phyloP scores from a whole-genome alignment of 108 stramenopile species.

The Bacterosira constricta region DNA sequence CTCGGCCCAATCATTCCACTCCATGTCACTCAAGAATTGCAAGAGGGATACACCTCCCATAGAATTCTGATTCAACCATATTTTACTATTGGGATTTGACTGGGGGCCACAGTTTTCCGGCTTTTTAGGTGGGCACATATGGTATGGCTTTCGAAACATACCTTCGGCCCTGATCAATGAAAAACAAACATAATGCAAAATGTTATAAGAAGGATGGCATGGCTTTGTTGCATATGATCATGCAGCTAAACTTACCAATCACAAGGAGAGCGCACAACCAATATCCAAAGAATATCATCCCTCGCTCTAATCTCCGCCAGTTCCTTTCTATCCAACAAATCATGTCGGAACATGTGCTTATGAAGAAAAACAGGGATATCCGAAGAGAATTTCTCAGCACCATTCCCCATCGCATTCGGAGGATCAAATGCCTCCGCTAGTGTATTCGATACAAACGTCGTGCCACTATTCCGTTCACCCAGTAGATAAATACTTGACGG shows the following conservation, averaged over 20 bases:
- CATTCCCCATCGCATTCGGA: conserved; percentile 32
- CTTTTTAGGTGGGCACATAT: conserved; percentile 40
- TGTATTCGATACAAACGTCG: conserved; percentile 45
- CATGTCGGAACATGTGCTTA: conserved; percentile 56
- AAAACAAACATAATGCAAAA: background rate
- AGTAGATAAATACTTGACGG: conserved; percentile 38
- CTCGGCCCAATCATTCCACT: conserved; percentile 50
- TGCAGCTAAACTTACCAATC: conserved; percentile 28
- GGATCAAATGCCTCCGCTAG: conserved; percentile 46
- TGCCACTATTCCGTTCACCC: conserved; percentile 46
- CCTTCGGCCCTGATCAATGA: conserved; percentile 36
- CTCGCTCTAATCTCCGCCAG: conserved; percentile 30
- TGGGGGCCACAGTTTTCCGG: conserved; percentile 44
- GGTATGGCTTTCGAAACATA: conserved; percentile 52
- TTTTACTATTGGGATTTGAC: conserved; percentile 12
- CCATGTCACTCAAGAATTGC: conserved; percentile 37
- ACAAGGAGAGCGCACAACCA: conserved; percentile 55
- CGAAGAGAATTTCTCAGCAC: conserved; percentile 30
- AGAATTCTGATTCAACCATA: conserved; percentile 51
- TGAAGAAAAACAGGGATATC: conserved; percentile 44
- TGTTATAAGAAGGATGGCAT: background rate
- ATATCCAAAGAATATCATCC: conserved; percentile 48
- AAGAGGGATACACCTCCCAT: conserved; percentile 14
- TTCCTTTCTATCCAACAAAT: conserved; percentile 43
- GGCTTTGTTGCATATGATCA: background rate